A percentile compares a stretch with the other conserved stretches of the same genome.
phyloP scores from a whole-genome alignment of 1,284 basidiomycete species.

The Pseudozyma sp. region DNA sequence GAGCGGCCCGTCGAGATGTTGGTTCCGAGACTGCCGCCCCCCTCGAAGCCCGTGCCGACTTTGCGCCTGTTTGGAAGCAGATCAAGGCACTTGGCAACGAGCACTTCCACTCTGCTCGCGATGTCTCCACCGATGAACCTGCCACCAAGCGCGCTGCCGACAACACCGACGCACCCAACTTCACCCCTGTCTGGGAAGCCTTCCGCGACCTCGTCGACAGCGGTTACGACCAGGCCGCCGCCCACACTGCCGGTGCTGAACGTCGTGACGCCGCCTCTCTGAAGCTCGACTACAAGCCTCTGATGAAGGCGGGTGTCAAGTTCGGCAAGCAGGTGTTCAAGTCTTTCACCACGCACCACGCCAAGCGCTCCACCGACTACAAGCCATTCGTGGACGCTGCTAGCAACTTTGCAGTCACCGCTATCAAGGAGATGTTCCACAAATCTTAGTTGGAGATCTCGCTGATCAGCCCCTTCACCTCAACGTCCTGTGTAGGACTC shows the following conservation, averaged over 20 bases:
- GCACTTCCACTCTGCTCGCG: slow-evolving; percentile 35
- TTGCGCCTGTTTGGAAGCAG: slow-evolving; percentile 53
- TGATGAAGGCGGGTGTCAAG: slow-evolving; percentile 40
- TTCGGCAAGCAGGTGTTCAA: slow-evolving; percentile 46
- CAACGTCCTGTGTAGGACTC: no score
- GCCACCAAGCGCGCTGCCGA: slow-evolving; percentile 26
- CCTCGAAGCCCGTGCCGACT: slow-evolving; percentile 46
- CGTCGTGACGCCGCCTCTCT: slow-evolving; percentile 24
- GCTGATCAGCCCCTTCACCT: no score
- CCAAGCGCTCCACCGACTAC: slow-evolving; percentile 55
- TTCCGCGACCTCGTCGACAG: slow-evolving; percentile 55
- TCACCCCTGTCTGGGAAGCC: slow-evolving; percentile 52
- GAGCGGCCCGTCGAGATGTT: slow-evolving; percentile 30
- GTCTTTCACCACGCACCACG: slow-evolving; percentile 40
- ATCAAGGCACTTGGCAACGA: slow-evolving; percentile 53
- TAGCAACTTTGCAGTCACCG: slow-evolving; percentile 35
- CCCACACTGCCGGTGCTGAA: slow-evolving; percentile 10
- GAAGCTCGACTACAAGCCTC: slow-evolving; percentile 48
- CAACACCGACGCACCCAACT: slow-evolving; percentile 31
- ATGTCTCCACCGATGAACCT: slow-evolving; percentile 11
- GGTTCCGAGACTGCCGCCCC: not conserved
- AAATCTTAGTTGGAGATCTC: no score
- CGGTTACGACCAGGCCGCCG: slow-evolving; percentile 40
- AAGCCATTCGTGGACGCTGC: slow-evolving; percentile 85
- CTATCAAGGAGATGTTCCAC: slow-evolving; percentile 40